A percentile compares a stretch with the other conserved stretches of the same genome.
These are phyloP conservation scores for Boletus speciosus DNA, from an alignment of 768 basidiomycete species.

Conservation along the genomic window DNA sequence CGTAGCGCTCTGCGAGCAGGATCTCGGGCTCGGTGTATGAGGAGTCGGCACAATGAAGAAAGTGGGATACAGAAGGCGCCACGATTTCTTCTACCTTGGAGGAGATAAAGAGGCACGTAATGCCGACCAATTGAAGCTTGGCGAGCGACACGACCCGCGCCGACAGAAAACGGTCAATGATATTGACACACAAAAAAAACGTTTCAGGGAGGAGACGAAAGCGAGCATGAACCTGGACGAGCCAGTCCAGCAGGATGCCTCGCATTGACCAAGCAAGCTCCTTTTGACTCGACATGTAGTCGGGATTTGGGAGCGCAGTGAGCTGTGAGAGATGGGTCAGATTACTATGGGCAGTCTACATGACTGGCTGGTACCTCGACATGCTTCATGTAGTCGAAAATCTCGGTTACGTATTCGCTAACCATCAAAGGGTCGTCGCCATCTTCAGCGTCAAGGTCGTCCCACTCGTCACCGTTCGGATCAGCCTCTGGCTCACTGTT, in stretches of 20 bases:
- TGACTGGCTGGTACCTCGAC: slow-evolving; percentile 59
- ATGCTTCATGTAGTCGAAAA: slow-evolving; percentile 86
- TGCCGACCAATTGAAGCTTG: slow-evolving; percentile 89
- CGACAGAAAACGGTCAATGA: slow-evolving; percentile 74
- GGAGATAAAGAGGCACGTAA: slow-evolving; percentile 82
- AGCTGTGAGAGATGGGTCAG: slow-evolving; percentile 43
- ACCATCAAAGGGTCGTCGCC: slow-evolving; percentile 95
- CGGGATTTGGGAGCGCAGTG: slow-evolving; percentile 73
- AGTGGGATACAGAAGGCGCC: slow-evolving; percentile 78
- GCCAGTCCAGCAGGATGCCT: slow-evolving; percentile 87
- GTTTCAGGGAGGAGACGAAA: slow-evolving; percentile 89
- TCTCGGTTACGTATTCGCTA: slow-evolving; percentile 91
- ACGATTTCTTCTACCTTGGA: slow-evolving; percentile 93
- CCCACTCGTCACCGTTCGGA: slow-evolving; percentile 69
- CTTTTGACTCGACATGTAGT: slow-evolving; percentile 82
- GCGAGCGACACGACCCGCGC: slow-evolving; percentile 70
- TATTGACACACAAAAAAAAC: slow-evolving; percentile 83
- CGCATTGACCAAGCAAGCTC: slow-evolving; percentile 90
- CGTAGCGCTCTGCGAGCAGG: slow-evolving; percentile 83
- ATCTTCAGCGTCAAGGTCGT: slow-evolving; percentile 90
- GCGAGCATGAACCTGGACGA: slow-evolving; percentile 85
- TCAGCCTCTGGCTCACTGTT: slow-evolving; percentile 61
- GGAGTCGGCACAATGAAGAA: slow-evolving; percentile 75
- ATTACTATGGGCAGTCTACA: no score
- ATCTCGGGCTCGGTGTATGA: slow-evolving; percentile 78